phyloP scores from a whole-genome alignment of 495 filamentous ascomycete genomes.

The Aspergillus saccharolyticus region DNA sequence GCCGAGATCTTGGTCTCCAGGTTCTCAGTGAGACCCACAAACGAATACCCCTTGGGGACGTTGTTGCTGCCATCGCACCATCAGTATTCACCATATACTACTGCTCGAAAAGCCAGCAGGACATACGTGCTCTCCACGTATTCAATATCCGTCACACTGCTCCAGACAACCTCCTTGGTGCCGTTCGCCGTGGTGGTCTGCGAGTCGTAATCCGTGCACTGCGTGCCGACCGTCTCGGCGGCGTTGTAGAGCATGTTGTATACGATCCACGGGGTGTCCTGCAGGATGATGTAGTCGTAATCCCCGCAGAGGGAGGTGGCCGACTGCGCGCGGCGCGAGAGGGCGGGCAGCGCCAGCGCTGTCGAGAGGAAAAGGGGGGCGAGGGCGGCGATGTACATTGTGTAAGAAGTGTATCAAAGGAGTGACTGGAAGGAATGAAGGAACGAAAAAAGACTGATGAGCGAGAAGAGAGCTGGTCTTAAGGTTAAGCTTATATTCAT shows the following conservation, averaged over 20 bases:
- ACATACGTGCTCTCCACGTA: conserved; percentile 22
- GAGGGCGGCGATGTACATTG: not conserved
- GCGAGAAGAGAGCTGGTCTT: not conserved
- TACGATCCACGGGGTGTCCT: conserved; percentile 33
- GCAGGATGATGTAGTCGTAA: conserved; percentile 24
- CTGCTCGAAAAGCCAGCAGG: not conserved
- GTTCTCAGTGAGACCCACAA: conserved; percentile 33
- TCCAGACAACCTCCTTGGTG: conserved; percentile 25
- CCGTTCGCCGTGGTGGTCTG: conserved; percentile 17
- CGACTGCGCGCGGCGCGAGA: not conserved
- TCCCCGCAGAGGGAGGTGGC: conserved; percentile 25
- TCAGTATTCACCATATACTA: not conserved
- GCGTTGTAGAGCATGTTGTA: conserved; percentile 38
- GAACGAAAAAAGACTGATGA: not conserved
- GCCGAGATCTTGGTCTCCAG: conserved; percentile 28
- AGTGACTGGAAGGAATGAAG: not conserved
- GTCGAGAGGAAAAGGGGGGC: not conserved
- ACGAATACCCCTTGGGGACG: conserved; percentile 35
- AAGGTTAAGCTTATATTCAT: not conserved
- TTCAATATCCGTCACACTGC: conserved; percentile 24
- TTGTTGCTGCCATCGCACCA: conserved; percentile 19
- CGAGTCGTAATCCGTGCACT: conserved; percentile 32
- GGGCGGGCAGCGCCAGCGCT: conserved; percentile 3
- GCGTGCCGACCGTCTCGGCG: conserved; percentile 16
- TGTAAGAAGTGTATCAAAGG: not conserved